Evolutionary conservation across 2,329 filamentous ascomycete genomes (phyloP).

Genomic region (Talaromyces marneffei): DNA sequence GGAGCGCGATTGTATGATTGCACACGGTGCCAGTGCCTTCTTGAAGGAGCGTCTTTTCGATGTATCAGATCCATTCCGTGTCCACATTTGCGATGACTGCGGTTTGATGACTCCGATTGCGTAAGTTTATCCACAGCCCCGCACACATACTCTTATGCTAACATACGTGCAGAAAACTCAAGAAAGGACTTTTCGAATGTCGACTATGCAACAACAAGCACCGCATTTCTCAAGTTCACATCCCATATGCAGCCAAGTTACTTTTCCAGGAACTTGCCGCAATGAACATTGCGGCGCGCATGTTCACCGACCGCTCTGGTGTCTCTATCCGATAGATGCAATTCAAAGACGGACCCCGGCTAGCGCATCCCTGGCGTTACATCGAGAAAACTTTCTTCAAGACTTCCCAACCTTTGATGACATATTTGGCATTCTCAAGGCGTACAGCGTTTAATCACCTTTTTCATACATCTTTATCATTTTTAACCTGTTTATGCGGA

Average conservation of each 20-base stretch:
- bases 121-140: constrained; percentile 59
- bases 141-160: constrained; percentile 19
- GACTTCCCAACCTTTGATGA: constrained; percentile 7
- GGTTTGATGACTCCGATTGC: constrained; percentile 98
- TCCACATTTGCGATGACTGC: constrained; percentile 98
- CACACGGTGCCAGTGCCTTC: constrained; percentile 95
- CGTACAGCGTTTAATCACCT: constrained; percentile 12
- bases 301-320: constrained; percentile 71
- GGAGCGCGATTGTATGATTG: constrained; percentile 99
- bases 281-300: constrained; percentile 96
- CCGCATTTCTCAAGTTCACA: constrained; percentile 94
- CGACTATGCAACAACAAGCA: constrained; percentile 99
- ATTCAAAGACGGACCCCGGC: background rate
- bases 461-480: constrained; percentile 4
- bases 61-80: constrained; percentile 94
- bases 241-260: constrained; percentile 95
- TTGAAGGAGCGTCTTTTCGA: constrained; percentile 96
- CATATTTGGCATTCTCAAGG: constrained; percentile 14
- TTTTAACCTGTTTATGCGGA: background rate
- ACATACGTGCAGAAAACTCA: constrained; percentile 63
- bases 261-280: constrained; percentile 96
- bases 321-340: constrained; percentile 36
- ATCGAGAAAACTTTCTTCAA: constrained; percentile 7
- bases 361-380: background rate
- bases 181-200: constrained; percentile 94